Evolutionary conservation across 192 early-diverging fungal species (phyloP), one percentile per base, ranked within the genome.

Genomic region (Backusella westeae): DNA sequence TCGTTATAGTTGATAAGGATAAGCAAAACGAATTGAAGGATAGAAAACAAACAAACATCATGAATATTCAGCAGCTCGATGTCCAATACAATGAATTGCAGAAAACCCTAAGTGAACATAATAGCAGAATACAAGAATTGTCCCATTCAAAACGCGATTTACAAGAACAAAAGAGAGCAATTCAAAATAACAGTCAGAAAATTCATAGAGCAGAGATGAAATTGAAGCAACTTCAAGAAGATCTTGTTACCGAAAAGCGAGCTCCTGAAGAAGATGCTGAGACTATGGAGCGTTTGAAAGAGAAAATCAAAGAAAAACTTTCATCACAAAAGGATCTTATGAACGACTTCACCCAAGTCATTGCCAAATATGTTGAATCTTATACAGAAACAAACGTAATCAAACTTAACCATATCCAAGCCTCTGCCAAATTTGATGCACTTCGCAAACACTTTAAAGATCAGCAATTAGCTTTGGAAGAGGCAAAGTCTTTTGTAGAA

Each of bases 1-100:
- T 59, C 2, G 36, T 26, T 15, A 56, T 72, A 89, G 87, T 86
- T 34, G 83, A 91, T 65, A 77, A 74, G 12, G 82, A 86, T 17
- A 74, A 72, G 35, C 79, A 85, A 9, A 71, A 76, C 4, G 59
- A 77, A 1, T 67, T 90, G 42, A 75, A 89, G 21, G 42, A 66
- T 3, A 19, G 77, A 80, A 10, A 41, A 83, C 10, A 71, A 82
- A 21, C 71, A 79, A 0, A 34, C 71, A 9, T 76, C 21, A 72
- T 73, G 1, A n/a, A 52, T 3, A 23, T 81, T n/a, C 77, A 86
- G 34, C 69, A 71, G 36, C 68, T 74, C 34, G 81, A 83, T n/a
- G 29, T 42, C 0, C 44, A 85, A 32, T 75, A 83, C 8, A 69
- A 81, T 2, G 78, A 83, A 14, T 71, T 87, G 29, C 78, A 80